Base-by-base conservation (phyloP, 371 early-diverging fungal genomes). In the Dinochytrium kinnereticum region DNA sequence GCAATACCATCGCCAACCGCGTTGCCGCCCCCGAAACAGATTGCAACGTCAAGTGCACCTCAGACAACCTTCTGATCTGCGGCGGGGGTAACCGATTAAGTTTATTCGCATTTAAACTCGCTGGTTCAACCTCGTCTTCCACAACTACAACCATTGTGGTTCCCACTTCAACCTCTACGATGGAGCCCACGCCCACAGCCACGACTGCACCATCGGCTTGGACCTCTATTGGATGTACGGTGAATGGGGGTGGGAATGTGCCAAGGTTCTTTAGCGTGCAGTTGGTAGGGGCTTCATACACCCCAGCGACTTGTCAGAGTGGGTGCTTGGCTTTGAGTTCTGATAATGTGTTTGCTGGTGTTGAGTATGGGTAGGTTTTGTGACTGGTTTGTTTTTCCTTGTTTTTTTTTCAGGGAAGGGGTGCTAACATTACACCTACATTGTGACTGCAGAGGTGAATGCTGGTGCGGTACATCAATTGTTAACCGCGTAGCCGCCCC, bases 401-500 rank as follows among this genome's bases (percentile, higher is more conserved):
- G 49, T 21, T 10, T 13, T 44, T 10, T 44, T 44, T n/a, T n/a
- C n/a, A n/a, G n/a, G n/a, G n/a, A n/a, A n/a, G n/a, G n/a, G 49
- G 21, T 44, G 10, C 21, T 44, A 44, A 44, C 10, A 21, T 44
- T 44, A 44, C 49, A 44, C 49, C 13, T 13, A 44, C 10, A 44
- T 13, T 13, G 21, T 13, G 13, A 44, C 10, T 13, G 10, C 21
- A 44, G 49, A 10, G 57, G 57, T 24, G 64, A 64, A 37, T 64
- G 64, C 36, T 64, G 64, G 64, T 64, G 64, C 64, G 64, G 64
- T 36, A n/a, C n/a, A n/a, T 55, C 57, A 7, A 55, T 26, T 26
- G 57, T 30, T 26, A 24, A 17, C 57, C 26, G 10, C 28, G 30
- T 55, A 13, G 24, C 57, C 24, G 57, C 57, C 26, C 57, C 57